Base-by-base conservation (phyloP, 208 protist genomes). In the Acanthamoeba castellanii region DNA sequence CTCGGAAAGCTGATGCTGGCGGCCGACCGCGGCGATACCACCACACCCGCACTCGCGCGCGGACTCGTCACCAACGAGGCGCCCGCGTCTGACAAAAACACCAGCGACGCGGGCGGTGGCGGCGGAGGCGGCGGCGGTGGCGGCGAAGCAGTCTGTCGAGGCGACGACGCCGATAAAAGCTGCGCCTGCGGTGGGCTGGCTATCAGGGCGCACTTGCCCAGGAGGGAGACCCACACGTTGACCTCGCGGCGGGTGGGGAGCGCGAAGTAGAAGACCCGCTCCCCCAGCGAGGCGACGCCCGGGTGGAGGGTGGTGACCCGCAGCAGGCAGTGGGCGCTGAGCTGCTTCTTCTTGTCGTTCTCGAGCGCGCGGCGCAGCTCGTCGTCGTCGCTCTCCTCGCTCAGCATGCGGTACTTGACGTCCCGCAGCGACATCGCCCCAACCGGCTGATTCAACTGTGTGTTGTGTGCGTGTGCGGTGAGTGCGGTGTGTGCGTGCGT, bases 301-400 rank as follows among this genome's bases (percentile, higher is more conserved):
- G 68, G 68, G 68, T 76, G 68, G 30, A 76, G 68, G 30, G 68
- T 76, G 68, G 37, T 42, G 11, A 76, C 5, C 30, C 37, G 32
- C 22, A 76, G 68, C 9, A 76, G 32, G 68, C 32, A 42, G 68
- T 76, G 68, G 22, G 68, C 34, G 3, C 32, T 42, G 3, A 76
- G 68, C 25, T 14, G 30, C 68, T 76, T 76, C 68, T 76, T 76
- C 68, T 76, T 76, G 68, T 76, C 68, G 68, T 76, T 76, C 32
- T 42, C 68, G 1, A 8, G 68, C 30, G n/a, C 68, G 2, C 68
- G 68, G 68, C 30, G 68, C 32, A 76, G 68, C 68, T 76, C 68
- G 22, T 76, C 68, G 4, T 76, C 68, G 22, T 76, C 68, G 11
- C 3, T 14, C 22, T 76, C 68, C 22, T 42, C 30, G 8, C 13